These are phyloP conservation scores for Populus hybrid DNA, from an alignment of 441 rosid species.

Conservation along the genomic window DNA sequence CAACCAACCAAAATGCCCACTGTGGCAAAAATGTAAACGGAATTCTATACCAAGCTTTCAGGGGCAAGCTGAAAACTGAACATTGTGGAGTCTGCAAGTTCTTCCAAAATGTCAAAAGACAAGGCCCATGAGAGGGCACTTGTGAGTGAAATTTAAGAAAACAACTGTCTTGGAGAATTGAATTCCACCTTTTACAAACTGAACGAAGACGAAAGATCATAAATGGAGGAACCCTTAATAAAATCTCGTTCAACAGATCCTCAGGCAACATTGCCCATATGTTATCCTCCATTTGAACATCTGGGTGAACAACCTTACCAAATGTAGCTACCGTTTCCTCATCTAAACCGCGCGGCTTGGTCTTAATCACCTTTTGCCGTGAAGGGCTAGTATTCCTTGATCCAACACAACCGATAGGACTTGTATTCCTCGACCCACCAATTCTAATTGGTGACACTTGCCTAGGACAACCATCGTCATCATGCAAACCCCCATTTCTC, in stretches of 20 bases:
- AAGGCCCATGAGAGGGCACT: slow-evolving; percentile 89
- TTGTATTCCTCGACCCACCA: slow-evolving; percentile 64
- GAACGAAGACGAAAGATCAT: slow-evolving; percentile 88
- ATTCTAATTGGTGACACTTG: slow-evolving; percentile 59
- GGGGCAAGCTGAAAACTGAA: slow-evolving; percentile 83
- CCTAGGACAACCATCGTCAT: slow-evolving; percentile 51
- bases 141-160: slow-evolving; percentile 87
- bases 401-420: slow-evolving; percentile 70
- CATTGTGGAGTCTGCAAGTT: slow-evolving; percentile 76
- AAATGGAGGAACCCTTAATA: slow-evolving; percentile 90
- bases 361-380: slow-evolving; percentile 76
- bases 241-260: slow-evolving; percentile 80
- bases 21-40: slow-evolving; percentile 80
- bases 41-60: slow-evolving; percentile 86
- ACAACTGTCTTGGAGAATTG: slow-evolving; percentile 75
- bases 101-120: slow-evolving; percentile 89
- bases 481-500: slow-evolving; percentile 28
- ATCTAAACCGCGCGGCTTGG: slow-evolving; percentile 90
- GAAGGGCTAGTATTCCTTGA: slow-evolving; percentile 84
- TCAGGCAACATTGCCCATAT: slow-evolving; percentile 97
- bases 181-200: slow-evolving; percentile 91
- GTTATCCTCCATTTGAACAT: slow-evolving; percentile 85
- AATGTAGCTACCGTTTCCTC: slow-evolving; percentile 83
- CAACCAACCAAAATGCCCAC: slow-evolving; percentile 93
- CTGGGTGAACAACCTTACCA: slow-evolving; percentile 58